Base-by-base conservation (phyloP, 495 filamentous ascomycete species). In the Aspergillus homomorphus region DNA sequence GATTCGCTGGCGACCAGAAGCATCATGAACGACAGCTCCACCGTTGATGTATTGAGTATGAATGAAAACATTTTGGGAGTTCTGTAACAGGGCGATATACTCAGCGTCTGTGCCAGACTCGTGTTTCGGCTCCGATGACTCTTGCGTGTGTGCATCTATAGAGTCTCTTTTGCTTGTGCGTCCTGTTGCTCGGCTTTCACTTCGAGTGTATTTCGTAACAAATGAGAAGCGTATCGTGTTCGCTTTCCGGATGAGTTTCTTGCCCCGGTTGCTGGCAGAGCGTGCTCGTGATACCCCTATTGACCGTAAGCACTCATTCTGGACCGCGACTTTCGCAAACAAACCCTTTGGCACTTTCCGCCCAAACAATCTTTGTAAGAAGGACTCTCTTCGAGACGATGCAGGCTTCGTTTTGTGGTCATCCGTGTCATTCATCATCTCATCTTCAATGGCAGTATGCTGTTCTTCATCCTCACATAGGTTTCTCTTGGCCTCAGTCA, bases 201-300 rank as follows among this genome's bases (percentile, higher is more conserved):
- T 67, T 46, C 62, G 60, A n/a, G 61, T 53, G 9, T 61, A 53
- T 33, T 64, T 69, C 0, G 61, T 58, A 0, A 69, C 65, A 30
- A 69, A 64, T 2, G 69, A 72, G 38, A 72, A 72, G 16, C 69
- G 63, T 23, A 72, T 62, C 1, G 62, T 69, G 41, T 72, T 68
- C 33, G 63, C 65, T 42, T 63, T 61, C 45, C 67, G 69, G 45
- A 68, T 61, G 12, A 72, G 45, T 23, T 64, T 66, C 20, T 66
- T 69, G 45, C 65, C 59, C 51, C 54, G 55, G 41, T 53, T 62
- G 0, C 63, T 56, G 1, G 62, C 61, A 3, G 69, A 64, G 12
- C 58, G 61, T n/a, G 65, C 45, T 5, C 69, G 62, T 19, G 63
- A 66, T 41, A 65, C 33, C 1, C 65, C 69, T 71, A 22, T 56